phyloP scores from a whole-genome alignment of 495 filamentous ascomycete genomes.

The Neurospora pannonica region DNA sequence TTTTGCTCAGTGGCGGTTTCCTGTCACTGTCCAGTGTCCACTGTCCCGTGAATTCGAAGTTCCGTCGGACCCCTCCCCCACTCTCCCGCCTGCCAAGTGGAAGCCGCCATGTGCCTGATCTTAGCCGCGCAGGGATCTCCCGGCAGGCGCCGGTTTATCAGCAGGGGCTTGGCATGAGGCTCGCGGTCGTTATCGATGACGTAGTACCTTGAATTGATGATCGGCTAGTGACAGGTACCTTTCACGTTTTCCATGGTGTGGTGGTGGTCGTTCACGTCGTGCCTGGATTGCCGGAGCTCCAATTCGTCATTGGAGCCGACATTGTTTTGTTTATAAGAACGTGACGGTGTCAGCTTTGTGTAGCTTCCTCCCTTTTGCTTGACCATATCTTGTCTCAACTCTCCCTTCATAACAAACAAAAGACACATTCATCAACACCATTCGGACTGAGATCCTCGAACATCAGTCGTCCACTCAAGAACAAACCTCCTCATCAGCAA shows the following conservation, averaged over 20 bases:
- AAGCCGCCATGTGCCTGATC: neutral
- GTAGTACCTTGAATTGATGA: neutral
- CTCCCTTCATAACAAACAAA: neutral
- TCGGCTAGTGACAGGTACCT: neutral
- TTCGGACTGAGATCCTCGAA: neutral
- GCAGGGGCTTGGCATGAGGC: neutral
- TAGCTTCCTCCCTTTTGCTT: neutral
- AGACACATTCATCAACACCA: neutral
- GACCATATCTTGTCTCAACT: neutral
- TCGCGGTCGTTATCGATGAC: neutral
- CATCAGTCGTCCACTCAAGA: neutral
- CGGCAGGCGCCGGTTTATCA: neutral
- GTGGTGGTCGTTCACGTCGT: neutral
- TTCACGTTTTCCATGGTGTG: neutral
- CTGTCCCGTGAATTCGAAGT: neutral
- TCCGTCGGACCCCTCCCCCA: neutral
- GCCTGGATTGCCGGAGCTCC: neutral
- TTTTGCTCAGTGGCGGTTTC: constrained; percentile 4
- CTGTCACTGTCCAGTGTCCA: neutral
- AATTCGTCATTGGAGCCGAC: neutral
- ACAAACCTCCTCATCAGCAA: neutral
- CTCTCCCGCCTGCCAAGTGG: neutral
- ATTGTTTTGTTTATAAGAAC: neutral
- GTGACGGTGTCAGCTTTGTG: neutral
- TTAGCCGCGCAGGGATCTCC: neutral